phyloP scores from a whole-genome alignment of 495 filamentous ascomycete species.

The Aspergillus diversus region DNA sequence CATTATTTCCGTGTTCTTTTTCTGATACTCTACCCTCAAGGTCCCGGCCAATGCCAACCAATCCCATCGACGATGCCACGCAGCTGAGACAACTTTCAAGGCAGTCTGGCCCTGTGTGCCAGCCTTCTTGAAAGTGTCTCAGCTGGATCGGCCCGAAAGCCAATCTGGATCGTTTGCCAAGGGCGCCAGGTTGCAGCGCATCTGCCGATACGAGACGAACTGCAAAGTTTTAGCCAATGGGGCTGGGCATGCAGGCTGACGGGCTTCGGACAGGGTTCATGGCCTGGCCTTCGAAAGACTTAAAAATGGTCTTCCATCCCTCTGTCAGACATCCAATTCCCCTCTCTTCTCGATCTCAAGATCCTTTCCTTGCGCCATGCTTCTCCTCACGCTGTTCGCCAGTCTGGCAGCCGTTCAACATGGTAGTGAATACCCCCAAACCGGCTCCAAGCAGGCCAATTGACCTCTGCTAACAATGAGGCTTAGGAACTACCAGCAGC shows the following conservation, averaged over 20 bases:
- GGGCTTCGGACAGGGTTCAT: neutral
- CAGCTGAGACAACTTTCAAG: too few species aligned
- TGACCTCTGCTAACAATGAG: neutral
- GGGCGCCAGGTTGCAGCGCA: neutral
- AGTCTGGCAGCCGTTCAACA: conserved; percentile 9
- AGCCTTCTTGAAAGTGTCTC: neutral
- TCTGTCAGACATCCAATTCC: neutral
- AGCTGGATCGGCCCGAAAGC: neutral
- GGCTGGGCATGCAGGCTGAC: neutral
- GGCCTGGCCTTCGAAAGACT: neutral
- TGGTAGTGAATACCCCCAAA: neutral
- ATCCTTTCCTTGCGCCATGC: neutral
- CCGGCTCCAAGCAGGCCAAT: neutral
- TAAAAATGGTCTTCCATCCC: neutral
- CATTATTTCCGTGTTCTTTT: too few species aligned
- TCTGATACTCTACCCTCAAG: too few species aligned
- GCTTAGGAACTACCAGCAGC: conserved; percentile 22
- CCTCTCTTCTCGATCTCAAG: neutral
- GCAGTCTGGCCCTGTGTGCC: too few species aligned
- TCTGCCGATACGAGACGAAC: neutral
- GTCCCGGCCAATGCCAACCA: too few species aligned
- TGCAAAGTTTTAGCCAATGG: neutral
- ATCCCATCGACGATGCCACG: too few species aligned
- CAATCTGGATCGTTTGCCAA: conserved; percentile 3
- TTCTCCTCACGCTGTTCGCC: conserved; percentile 3